Evolutionary conservation across 1,284 basidiomycete genomes (phyloP), one percentile per base, ranked within the genome.

Genomic region (Schizophyllum amplum): DNA sequence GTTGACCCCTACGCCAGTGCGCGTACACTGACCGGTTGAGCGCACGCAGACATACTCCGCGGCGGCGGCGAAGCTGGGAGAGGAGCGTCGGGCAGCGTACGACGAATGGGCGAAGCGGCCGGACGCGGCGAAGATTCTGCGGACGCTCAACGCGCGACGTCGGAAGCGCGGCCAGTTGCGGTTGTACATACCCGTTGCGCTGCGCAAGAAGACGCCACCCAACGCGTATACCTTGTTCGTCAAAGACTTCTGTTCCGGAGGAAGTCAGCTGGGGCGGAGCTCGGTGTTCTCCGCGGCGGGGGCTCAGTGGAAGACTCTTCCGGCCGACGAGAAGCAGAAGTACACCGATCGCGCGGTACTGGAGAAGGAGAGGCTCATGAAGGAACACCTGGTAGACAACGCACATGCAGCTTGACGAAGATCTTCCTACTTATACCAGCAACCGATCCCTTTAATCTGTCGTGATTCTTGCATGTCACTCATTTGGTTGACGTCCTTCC

Each of bases 301-400:
- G 33, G 11, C 33, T 9, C 33, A 42, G 13, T 42, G 33, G 49
- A 82, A 90, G 77, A 71, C 91, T 5, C 33, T 42, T 9, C 17
- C 33, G 33, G 33, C 11, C 17, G 72, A 77, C 56, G 89, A 91
- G 56, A 86, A 81, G 67, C 90, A 84, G 66, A 86, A 90, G 54
- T 89, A 87, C 85, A 84, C 83, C 64, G 79, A 82, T 59, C 75
- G 88, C 27, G 84, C 90, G n/a, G 80, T 78, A 59, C 86, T 88
- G 22, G 83, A 86, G 63, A 80, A 82, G 47, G 84, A 84, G 60
- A 87, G 90, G 65, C 85, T 84, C 3, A 86, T 89, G 62, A 87
- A 88, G 59, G 33, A 42, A n/a, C n/a, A n/a, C n/a, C n/a, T n/a
- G n/a, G n/a, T n/a, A n/a, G n/a, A n/a, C n/a, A n/a, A n/a, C n/a